These are phyloP conservation scores for Sclerotinia spermophila DNA, from an alignment of 2,329 filamentous ascomycete species.

Conservation along the genomic window DNA sequence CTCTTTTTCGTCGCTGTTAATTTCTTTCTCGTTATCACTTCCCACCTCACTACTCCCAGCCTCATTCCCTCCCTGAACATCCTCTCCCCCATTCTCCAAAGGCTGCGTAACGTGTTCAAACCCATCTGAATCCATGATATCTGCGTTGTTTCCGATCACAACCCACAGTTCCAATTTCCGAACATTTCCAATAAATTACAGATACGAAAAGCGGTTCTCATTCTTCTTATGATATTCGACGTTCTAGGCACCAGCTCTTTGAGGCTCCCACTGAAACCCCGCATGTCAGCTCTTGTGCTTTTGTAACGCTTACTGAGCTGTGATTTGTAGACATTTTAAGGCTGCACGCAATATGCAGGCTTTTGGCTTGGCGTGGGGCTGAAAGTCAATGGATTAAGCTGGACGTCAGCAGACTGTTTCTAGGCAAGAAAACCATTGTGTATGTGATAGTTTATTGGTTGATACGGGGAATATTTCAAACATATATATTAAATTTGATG, in stretches of 20 bases:
- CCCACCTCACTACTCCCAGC: not conserved
- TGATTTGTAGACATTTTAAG: not conserved
- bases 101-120: not conserved
- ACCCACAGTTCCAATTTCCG: not conserved
- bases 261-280: too few relatives aligned
- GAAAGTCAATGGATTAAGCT: not conserved
- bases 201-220: not conserved
- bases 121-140: not conserved
- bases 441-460: not conserved
- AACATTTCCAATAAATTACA: not conserved
- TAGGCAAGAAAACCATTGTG: too few relatives aligned
- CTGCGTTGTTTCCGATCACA: too few relatives aligned
- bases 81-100: not conserved
- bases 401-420: not conserved
- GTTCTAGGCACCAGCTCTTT: not conserved
- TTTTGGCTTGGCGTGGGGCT: not conserved
- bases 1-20: conserved; percentile 43
- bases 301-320: not conserved
- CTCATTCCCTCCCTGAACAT: accelerated
- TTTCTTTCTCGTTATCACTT: conserved; percentile 31
- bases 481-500: too few relatives aligned
- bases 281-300: not conserved
- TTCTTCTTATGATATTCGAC: not conserved
- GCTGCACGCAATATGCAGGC: not conserved
- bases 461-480: not conserved